Base-by-base conservation (phyloP, 441 rosid genomes). In the Melastoma candidum region DNA sequence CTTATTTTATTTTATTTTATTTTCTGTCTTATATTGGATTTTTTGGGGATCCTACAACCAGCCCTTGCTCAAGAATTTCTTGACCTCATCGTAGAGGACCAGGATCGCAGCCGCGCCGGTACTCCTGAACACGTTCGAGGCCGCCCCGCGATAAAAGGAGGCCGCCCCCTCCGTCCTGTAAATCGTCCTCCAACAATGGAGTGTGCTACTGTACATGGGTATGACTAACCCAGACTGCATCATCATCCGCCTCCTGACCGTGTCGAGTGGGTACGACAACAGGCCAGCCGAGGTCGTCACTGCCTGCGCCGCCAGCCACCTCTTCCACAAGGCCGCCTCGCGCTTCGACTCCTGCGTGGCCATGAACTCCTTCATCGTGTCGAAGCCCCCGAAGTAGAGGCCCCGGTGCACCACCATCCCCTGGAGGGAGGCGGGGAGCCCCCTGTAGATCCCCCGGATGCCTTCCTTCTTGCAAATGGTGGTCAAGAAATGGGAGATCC, bases 181-280 rank as follows among this genome's bases (percentile, higher is more conserved):
- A 44, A 87, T 85, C 47, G 22, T 17, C 22, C 22, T 17, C 22
- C 22, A 17, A 17, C 98, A 92, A 43, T 92, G 89, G 32, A 71
- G 32, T 1, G 96, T 87, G 75, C 67, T 69, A 17, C 13, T 61
- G 46, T 83, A 87, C 84, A 83, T 74, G 2, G 87, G 95, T 47
- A 54, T 73, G 58, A 85, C 86, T 59, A 84, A 60, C 51, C 96
- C 96, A 4, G 95, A 87, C 48, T 92, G 94, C 98, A 92, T 92
- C 96, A 92, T 92, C 76, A 92, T 87, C 67, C 94, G 72, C 61
- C 96, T 77, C 47, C 96, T 65, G 50, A 85, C 96, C 39, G 98
- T 87, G 62, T 88, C 97, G 55, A 92, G 57, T 13, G 98, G 98
- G 60, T 92, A 92, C 3, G 96, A 92, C 48, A 82, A 51, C 65